Base-by-base conservation (phyloP, 495 filamentous ascomycete species). In the Aspergillus haitiensis region DNA sequence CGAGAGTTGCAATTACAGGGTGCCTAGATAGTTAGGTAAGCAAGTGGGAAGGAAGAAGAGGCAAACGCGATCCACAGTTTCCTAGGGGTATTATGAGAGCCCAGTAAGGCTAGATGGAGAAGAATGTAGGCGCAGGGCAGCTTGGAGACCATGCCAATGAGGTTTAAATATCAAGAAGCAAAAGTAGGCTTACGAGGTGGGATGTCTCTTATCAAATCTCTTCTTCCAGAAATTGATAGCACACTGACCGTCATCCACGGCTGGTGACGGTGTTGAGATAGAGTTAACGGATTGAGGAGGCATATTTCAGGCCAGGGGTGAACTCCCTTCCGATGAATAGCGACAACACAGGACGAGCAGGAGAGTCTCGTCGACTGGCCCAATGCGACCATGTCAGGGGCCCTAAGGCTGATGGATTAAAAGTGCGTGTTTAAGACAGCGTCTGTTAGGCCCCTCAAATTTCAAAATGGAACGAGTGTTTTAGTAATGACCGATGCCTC, bases 1-100 rank as follows among this genome's bases (percentile, higher is more conserved):
- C 77, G 49, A 81, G 73, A 59, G 68, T 67, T 12, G 70, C 69
- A 61, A 77, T 72, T 7, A 68, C 64, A 11, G 71, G 67, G 35
- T 72, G 66, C 8, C 75, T 78, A 40, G 21, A 46, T 6, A 5
- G 4, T n/a, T 9, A n/a, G 8, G 21, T 65, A 32, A 62, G 56
- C 36, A 12, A 16, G 31, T 8, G 18, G 13, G 12, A 34, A 5
- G 32, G 54, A 11, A 10, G 16, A 54, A 44, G 35, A 40, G 52
- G 18, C 48, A 27, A 27, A 27, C 21, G 3, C 21, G 21, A 27
- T 27, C 21, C 21, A 27, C 21, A 27, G 21, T 27, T 27, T 27
- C 21, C 21, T 27, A 27, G 21, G 21, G 21, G 21, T 27, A 27
- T 27, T 27, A 27, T 27, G 21, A 27, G 21, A 27, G 21, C 21